Percentiles rank a stretch among this genome's conserved stretches.
Evolutionary conservation across 2,329 filamentous ascomycete genomes (phyloP).

Genomic region (Diaporthe velutina): DNA sequence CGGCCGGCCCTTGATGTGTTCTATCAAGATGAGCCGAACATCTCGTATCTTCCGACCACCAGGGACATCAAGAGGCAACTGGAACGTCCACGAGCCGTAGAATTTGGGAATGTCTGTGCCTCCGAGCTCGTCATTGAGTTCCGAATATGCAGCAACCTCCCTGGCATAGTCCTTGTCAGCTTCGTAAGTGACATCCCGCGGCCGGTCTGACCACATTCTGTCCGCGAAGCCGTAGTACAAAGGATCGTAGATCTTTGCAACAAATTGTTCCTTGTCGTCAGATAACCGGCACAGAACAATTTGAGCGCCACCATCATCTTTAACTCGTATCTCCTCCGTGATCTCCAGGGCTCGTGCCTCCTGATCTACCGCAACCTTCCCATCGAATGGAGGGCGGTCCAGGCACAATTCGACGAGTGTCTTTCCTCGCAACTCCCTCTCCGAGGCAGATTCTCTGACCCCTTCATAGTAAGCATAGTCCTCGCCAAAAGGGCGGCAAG

Average conservation of each 20-base stretch:
- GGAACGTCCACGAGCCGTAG: conserved; percentile 20
- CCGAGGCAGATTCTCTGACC: not conserved
- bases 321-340: not conserved
- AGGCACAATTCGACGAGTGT: conserved; percentile 4
- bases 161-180: not conserved
- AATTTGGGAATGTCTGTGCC: conserved; percentile 6
- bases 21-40: conserved; percentile 11
- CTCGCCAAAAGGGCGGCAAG: not conserved
- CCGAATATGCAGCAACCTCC: not conserved
- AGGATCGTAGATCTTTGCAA: conserved; percentile 25
- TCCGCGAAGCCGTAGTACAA: conserved; percentile 24
- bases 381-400: not conserved
- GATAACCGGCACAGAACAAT: not conserved
- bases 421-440: not conserved
- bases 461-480: not conserved
- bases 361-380: not conserved
- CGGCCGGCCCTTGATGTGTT: not conserved
- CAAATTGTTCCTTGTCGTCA: not conserved
- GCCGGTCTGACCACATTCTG: conserved; percentile 1
- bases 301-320: not conserved
- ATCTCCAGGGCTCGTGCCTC: not conserved
- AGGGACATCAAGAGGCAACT: not conserved
- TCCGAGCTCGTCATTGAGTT: not conserved
- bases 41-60: not conserved
- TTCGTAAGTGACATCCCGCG: not conserved